A percentile compares a stretch with the other conserved stretches of the same genome.
phyloP scores from a whole-genome alignment of 495 filamentous ascomycete genomes.

The Aspergillus ostianus region DNA sequence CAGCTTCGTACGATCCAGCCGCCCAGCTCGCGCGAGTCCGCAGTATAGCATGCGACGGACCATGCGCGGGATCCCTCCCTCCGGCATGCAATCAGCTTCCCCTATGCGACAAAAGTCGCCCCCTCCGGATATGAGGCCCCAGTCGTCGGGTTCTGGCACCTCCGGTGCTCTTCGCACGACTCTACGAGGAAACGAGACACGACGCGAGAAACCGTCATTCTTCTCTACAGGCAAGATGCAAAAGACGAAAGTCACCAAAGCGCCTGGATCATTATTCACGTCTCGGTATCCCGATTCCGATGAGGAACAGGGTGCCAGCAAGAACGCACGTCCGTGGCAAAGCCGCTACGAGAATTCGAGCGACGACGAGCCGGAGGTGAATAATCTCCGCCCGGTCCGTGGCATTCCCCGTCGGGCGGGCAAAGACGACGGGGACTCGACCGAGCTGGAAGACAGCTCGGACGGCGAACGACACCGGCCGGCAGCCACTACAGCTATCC shows the following conservation, averaged over 20 bases:
- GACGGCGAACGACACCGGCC: slow-evolving; percentile 35
- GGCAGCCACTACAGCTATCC: slow-evolving; percentile 1
- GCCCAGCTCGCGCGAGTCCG: slow-evolving; percentile 32
- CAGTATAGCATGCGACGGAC: slow-evolving; percentile 54
- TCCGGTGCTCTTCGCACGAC: slow-evolving; percentile 47
- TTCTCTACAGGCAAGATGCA: slow-evolving; percentile 48
- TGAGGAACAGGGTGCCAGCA: slow-evolving; percentile 58
- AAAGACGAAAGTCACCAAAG: slow-evolving; percentile 34
- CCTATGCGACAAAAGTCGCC: slow-evolving; percentile 27
- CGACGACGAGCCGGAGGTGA: slow-evolving; percentile 55
- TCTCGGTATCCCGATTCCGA: slow-evolving; percentile 68
- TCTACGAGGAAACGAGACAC: slow-evolving; percentile 39
- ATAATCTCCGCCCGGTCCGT: slow-evolving; percentile 56
- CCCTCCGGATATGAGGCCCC: slow-evolving; percentile 28
- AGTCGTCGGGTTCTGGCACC: slow-evolving; percentile 32
- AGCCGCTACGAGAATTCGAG: slow-evolving; percentile 84
- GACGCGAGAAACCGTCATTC: slow-evolving; percentile 41
- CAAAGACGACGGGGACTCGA: slow-evolving; percentile 60
- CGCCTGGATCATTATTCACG: slow-evolving; percentile 15
- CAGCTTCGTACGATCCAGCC: slow-evolving; percentile 54
- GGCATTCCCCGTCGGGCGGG: slow-evolving; percentile 58
- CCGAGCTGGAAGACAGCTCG: slow-evolving; percentile 66
- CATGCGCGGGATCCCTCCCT: slow-evolving; percentile 42
- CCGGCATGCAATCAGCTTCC: slow-evolving; percentile 18
- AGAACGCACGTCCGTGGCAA: slow-evolving; percentile 42